These are phyloP conservation scores for Gentiana straminea DNA, from an alignment of 257 asterid species.

Conservation along the genomic window DNA sequence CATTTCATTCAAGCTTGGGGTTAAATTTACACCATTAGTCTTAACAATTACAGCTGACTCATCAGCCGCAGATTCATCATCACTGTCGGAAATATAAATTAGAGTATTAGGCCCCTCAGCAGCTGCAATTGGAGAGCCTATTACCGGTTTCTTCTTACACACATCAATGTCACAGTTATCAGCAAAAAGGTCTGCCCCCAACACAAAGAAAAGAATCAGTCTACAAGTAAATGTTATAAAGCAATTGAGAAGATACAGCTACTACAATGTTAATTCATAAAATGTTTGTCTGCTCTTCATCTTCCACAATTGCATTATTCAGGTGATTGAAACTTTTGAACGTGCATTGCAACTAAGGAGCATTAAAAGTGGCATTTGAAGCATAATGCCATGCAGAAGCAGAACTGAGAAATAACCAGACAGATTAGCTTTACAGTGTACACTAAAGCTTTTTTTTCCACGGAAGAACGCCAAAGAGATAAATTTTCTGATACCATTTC, in stretches of 20 bases:
- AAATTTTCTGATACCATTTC: too few species aligned
- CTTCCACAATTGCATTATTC: too few species aligned
- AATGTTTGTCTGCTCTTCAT: too few species aligned
- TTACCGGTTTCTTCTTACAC: neutral
- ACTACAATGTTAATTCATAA: neutral
- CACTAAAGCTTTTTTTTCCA: too few species aligned
- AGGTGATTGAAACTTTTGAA: too few species aligned
- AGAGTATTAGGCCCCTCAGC: conserved; percentile 2
- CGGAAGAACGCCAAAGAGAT: too few species aligned
- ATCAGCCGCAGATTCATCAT: conserved; percentile 5
- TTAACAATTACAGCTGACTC: neutral
- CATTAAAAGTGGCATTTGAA: too few species aligned
- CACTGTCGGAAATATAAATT: conserved; percentile 4
- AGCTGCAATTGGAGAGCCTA: neutral
- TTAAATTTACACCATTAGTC: neutral
- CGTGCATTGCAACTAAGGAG: too few species aligned
- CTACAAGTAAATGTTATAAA: neutral
- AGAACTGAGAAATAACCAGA: too few species aligned
- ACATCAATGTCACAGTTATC: neutral
- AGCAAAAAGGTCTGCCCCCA: conserved; percentile 3
- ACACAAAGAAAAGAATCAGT: neutral
- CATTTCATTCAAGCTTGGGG: conserved; percentile 1
- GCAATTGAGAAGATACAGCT: neutral
- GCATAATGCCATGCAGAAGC: too few species aligned
- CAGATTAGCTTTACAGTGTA: too few species aligned